phyloP scores from a whole-genome alignment of 345 rosid genomes.

The Barbarea vulgaris region DNA sequence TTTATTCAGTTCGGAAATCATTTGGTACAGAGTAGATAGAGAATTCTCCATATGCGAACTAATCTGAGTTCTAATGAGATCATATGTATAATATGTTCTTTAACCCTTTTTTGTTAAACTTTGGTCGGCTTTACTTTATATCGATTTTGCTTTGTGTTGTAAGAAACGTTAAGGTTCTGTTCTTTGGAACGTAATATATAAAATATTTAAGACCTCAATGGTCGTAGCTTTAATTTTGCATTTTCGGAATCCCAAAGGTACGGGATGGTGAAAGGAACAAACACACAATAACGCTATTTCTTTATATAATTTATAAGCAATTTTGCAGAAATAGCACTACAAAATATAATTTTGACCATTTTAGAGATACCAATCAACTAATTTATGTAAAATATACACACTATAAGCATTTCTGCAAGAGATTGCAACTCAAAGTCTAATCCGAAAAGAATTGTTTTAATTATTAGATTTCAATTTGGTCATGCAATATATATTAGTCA shows the following conservation, averaged over 20 bases:
- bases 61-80: slow-evolving; percentile 29
- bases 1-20: not conserved
- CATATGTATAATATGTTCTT: slow-evolving; percentile 35
- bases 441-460: not conserved
- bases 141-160: not conserved
- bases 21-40: slow-evolving; percentile 37
- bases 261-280: not conserved
- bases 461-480: not conserved
- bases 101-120: not conserved
- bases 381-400: not conserved
- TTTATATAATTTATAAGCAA: not conserved
- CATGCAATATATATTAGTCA: not conserved
- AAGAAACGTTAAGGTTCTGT: not conserved
- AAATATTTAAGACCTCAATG: not conserved
- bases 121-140: slow-evolving; percentile 9
- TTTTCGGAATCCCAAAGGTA: not conserved
- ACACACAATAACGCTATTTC: not conserved
- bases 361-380: not conserved
- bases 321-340: not conserved
- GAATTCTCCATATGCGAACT: slow-evolving; percentile 13
- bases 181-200: not conserved
- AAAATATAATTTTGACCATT: not conserved
- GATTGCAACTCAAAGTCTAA: not conserved
- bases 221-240: not conserved
- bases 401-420: not conserved